Base-by-base conservation (phyloP, 768 basidiomycete species). In the Agaricus subrufescens region DNA sequence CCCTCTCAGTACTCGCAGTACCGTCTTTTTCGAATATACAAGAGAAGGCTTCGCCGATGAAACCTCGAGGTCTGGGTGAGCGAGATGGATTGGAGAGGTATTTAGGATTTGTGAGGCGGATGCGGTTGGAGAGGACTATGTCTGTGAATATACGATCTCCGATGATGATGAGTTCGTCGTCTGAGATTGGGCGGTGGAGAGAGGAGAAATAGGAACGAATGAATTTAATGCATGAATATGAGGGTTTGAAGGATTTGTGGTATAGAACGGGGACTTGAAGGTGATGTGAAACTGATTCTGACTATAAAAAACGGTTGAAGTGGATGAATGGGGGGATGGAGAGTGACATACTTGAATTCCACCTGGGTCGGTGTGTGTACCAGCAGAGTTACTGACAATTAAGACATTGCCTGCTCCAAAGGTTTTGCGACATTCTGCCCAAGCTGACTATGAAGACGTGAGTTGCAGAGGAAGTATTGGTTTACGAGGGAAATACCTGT, bases 61-160 rank as follows among this genome's bases (percentile, higher is more conserved):
- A 26, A 30, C 46, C 26, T 25, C 46, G 54, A 46, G 29, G 57
- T 50, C 30, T 52, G 23, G 29, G 58, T 29, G 40, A 56, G 37
- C 23, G 51, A 43, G 26, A 30, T 38, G 42, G 58, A 25, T 37
- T 52, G 30, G 30, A 51, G 56, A 27, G 52, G 26, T 27, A 63
- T 27, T 56, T 65, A 1, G 55, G 55, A 30, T 56, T 56, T 26
- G 48, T 56, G 40, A 56, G 55, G 27, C 68, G 69, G 75, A 94
- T 85, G 37, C 92, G 84, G 62, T 90, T 87, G 8, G 92, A 87
- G 69, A 98, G 75, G 51, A 98, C 80, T 15, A 94, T 72, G 67
- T 99, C 96, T 0, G 96, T 99, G 63, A 97, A 89, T 50, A 98
- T 71, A 10, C 96, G 82, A 73, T 99, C 96, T 0, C 96, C 96